Base-by-base conservation (phyloP, 768 basidiomycete species). In the Termitomyces sp. region DNA sequence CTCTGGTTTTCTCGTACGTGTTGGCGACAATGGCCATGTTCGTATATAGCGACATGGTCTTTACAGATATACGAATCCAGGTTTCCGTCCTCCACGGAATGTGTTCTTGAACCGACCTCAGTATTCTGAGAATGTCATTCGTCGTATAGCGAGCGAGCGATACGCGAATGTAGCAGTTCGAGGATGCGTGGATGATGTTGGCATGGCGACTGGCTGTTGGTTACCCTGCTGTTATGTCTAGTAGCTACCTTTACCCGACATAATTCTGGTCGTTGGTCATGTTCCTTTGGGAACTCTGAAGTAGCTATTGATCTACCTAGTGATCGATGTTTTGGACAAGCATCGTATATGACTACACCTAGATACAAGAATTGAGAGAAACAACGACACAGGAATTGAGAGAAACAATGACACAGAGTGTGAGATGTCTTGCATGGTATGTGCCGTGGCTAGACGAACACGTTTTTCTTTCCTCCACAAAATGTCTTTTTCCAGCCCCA, bases 401-500 rank as follows among this genome's bases (percentile, higher is more conserved):
- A n/a, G n/a, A n/a, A n/a, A n/a, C n/a, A n/a, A n/a, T n/a, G n/a
- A n/a, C n/a, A n/a, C n/a, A n/a, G n/a, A 12, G 2, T 27, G 10
- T n/a, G n/a, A 16, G 16, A n/a, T 37, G 17, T 17, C 16, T 35
- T 25, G 48, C 34, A 25, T 23, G 34, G 9, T 3, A 50, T 28
- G 4, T 28, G 14, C 30, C 40, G 3, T 17, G 6, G 2, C 52
- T 43, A 30, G 28, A 53, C 2, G 11, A 42, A n/a, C 16, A 44
- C 2, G 21, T 4, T 30, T 35, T 21, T 50, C 23, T 47, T 43
- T 54, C 25, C 47, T 10, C 59, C 57, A 32, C 59, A 58, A 25
- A 64, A 59, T 25, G 63, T 56, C 45, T 58, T 68, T 39, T 70
- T 68, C 70, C 70, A 71, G 14, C 70, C 71, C 74, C 74, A 76